phyloP scores from a whole-genome alignment of 176 grass and related monocot species.

The Lolium multiflorum region DNA sequence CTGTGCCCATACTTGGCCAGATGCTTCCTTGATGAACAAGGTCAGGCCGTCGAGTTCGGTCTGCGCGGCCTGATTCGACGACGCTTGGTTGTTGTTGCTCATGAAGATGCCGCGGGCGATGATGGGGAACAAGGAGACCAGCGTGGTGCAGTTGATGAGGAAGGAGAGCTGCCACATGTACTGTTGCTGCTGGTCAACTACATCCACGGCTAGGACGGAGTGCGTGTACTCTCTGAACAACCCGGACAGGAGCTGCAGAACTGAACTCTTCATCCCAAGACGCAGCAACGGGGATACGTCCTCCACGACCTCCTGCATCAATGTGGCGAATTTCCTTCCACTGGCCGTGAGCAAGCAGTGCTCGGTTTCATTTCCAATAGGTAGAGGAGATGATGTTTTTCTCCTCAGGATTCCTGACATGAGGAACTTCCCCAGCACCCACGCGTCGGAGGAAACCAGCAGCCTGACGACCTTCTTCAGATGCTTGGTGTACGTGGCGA shows the following conservation, averaged over 20 bases:
- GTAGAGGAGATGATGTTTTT: too few species aligned
- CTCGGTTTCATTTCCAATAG: too few species aligned
- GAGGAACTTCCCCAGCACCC: slow-evolving; percentile 50
- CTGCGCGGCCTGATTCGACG: background rate
- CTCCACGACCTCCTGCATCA: slow-evolving; percentile 55
- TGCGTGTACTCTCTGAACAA: slow-evolving; percentile 57
- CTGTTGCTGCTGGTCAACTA: background rate
- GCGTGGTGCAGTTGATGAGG: slow-evolving; percentile 53
- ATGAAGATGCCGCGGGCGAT: slow-evolving; percentile 34
- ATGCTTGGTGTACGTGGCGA: slow-evolving; percentile 38
- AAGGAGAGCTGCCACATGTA: slow-evolving; percentile 53
- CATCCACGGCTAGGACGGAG: slow-evolving; percentile 28
- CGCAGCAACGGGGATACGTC: slow-evolving; percentile 43
- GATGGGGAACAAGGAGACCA: slow-evolving; percentile 53
- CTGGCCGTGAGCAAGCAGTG: slow-evolving; percentile 60
- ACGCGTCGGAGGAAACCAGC: slow-evolving; percentile 42
- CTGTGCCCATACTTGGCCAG: slow-evolving; percentile 43
- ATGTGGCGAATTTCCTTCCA: slow-evolving; percentile 54
- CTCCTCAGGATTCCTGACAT: slow-evolving; percentile 30
- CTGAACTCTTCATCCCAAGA: slow-evolving; percentile 43
- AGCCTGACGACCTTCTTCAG: slow-evolving; percentile 43
- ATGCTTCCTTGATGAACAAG: slow-evolving; percentile 46
- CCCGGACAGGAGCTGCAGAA: slow-evolving; percentile 44
- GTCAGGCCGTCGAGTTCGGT: slow-evolving; percentile 24
- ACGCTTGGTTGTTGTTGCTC: background rate